A percentile compares a stretch with the other conserved stretches of the same genome.
phyloP scores from a whole-genome alignment of 352 stramenopile species.

The Phytophthora fragariaefolia region DNA sequence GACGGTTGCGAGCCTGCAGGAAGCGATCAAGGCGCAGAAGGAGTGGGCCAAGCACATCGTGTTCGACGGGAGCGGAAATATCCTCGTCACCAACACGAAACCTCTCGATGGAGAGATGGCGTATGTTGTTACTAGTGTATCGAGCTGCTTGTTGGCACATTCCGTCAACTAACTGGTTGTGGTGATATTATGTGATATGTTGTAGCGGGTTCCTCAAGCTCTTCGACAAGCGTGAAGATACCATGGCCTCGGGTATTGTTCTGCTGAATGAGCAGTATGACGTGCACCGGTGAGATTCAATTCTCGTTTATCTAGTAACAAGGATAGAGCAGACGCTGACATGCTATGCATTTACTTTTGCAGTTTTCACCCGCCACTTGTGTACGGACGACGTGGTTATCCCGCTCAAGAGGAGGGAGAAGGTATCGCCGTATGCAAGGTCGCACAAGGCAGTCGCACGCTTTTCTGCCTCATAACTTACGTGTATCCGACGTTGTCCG shows the following conservation, averaged over 20 bases:
- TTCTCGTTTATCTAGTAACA: background rate
- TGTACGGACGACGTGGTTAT: conserved; percentile 78
- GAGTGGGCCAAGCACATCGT: conserved; percentile 73
- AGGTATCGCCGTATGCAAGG: conserved; percentile 72
- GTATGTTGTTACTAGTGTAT: conserved; percentile 32
- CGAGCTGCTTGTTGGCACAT: background rate
- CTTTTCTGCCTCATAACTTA: conserved; percentile 86
- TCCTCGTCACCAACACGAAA: conserved; percentile 65
- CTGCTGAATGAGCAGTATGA: conserved; percentile 83
- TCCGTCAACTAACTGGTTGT: background rate
- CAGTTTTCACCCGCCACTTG: conserved; percentile 79
- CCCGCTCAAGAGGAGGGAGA: conserved; percentile 70
- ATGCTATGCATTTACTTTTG: background rate
- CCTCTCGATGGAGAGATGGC: conserved; percentile 67
- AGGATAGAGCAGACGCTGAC: conserved; percentile 10
- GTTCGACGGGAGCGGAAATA: conserved; percentile 62
- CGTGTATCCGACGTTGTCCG: conserved; percentile 79
- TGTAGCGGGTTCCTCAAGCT: conserved; percentile 58
- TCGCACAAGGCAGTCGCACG: conserved; percentile 50
- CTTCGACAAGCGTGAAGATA: conserved; percentile 82
- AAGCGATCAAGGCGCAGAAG: conserved; percentile 61
- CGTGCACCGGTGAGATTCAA: conserved; percentile 64
- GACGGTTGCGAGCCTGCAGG: conserved; percentile 55
- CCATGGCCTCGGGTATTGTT: conserved; percentile 75
- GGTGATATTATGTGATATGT: conserved; percentile 11